These are phyloP conservation scores for Taxillus chinensis DNA, from an alignment of 164 flowering plant species.

Conservation along the genomic window DNA sequence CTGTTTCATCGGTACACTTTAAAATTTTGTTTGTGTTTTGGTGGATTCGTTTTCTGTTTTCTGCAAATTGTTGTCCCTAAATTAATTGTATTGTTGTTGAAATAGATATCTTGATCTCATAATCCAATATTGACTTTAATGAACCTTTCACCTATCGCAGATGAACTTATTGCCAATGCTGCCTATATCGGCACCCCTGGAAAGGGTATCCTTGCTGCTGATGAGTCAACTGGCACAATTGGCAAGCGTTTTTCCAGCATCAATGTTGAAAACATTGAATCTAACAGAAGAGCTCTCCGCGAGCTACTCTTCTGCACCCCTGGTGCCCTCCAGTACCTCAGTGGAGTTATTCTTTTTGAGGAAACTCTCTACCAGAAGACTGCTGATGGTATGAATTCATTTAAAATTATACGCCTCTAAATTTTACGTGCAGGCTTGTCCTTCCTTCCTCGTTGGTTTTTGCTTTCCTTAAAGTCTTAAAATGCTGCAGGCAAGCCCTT, in stretches of 20 bases:
- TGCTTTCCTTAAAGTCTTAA: no score
- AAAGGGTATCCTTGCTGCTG: constrained; percentile 19
- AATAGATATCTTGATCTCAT: no score
- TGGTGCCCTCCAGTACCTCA: constrained; percentile 10
- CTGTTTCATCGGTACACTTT: no score
- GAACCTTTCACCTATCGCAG: constrained; percentile 1
- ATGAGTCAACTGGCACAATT: constrained; percentile 15
- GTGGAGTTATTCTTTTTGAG: constrained; percentile 10
- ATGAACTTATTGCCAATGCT: constrained; percentile 10
- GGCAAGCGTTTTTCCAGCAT: constrained; percentile 18
- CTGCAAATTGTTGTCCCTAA: no score
- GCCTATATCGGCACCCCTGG: constrained; percentile 12
- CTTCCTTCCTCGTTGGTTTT: no score
- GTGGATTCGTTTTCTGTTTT: no score
- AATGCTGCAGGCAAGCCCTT: constrained; percentile 8
- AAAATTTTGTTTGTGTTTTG: no score
- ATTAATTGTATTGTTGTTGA: no score
- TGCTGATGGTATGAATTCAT: neutral
- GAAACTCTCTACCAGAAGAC: constrained; percentile 5
- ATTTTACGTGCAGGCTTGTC: no score
- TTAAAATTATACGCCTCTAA: no score
- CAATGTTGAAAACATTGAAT: constrained; percentile 12
- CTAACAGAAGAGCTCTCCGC: constrained; percentile 14
- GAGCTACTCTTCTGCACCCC: constrained; percentile 16
- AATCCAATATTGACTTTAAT: neutral